Percentiles rank a stretch among this genome's conserved stretches.
Conservation (phyloP, 345 rosid species). For the Mercurialis annua region DNA sequence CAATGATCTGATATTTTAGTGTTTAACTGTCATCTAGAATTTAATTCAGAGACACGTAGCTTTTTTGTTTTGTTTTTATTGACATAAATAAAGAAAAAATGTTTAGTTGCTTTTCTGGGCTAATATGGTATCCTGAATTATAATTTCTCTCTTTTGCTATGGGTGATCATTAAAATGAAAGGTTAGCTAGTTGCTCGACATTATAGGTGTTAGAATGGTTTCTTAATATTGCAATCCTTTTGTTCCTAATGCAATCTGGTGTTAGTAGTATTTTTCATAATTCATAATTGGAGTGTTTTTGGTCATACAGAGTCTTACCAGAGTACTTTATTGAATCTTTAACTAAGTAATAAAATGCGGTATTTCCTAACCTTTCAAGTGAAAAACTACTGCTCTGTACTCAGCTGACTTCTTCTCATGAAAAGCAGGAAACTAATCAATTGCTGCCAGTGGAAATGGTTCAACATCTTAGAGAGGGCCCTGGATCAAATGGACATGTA, state of each 20-base stretch:
- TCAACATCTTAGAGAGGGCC: constrained; percentile 72
- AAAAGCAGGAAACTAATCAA: constrained; percentile 54
- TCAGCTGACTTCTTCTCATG: constrained; percentile 16
- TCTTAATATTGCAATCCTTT: not conserved
- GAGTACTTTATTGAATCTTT: not conserved
- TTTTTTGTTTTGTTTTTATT: not conserved
- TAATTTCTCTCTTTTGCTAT: not conserved
- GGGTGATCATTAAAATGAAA: not conserved
- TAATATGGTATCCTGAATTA: not conserved
- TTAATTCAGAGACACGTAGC: not conserved
- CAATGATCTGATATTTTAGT: not conserved
- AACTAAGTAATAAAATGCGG: not conserved
- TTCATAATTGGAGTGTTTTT: not conserved
- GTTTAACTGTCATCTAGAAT: not conserved
- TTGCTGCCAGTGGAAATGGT: constrained; percentile 71
- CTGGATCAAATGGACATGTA: constrained; percentile 84
- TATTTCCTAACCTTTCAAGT: not conserved
- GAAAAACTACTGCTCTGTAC: not conserved
- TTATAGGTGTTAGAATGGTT: not conserved
- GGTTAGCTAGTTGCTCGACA: not conserved
- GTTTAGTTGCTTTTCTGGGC: not conserved
- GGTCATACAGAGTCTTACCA: not conserved
- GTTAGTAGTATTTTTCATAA: not conserved
- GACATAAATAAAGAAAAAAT: not conserved
- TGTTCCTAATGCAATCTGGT: not conserved